These are phyloP conservation scores for Cubamyces lactineus DNA, from an alignment of 768 basidiomycete genomes.

Conservation along the genomic window DNA sequence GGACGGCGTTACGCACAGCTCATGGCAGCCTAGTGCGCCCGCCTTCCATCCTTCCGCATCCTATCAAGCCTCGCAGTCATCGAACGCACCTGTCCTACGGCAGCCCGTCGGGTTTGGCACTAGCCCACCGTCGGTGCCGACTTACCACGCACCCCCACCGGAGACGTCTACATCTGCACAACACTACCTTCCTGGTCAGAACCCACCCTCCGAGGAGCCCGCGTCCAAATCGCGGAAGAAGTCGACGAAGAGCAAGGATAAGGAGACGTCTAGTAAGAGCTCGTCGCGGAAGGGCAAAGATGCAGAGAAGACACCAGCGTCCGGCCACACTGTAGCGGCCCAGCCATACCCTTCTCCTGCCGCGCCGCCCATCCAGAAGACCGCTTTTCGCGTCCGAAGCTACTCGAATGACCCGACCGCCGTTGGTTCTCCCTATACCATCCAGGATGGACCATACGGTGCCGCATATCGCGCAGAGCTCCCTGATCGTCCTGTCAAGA, in stretches of 20 bases:
- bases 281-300: constrained; percentile 18
- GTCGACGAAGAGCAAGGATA: constrained; percentile 22
- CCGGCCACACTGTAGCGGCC: not conserved
- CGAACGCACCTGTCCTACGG: constrained; percentile 16
- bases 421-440: not conserved
- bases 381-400: constrained; percentile 22
- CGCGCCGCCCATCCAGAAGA: constrained; percentile 7
- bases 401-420: constrained; percentile 25
- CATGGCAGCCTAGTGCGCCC: constrained; percentile 6
- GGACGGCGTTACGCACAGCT: not conserved
- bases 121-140: not conserved
- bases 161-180: not conserved
- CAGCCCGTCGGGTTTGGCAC: constrained; percentile 26
- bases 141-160: constrained; percentile 11
- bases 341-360: not conserved
- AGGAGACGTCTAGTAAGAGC: constrained; percentile 10
- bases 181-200: constrained; percentile 12
- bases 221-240: constrained; percentile 13
- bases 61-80: not conserved
- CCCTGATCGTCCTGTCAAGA: not conserved
- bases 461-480: constrained; percentile 19
- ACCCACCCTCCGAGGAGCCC: not conserved
- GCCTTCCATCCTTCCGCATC: constrained; percentile 14
- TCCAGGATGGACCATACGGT: constrained; percentile 21
- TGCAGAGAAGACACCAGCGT: not conserved